phyloP scores from a whole-genome alignment of 106 monocot genomes.

The Alisma plantagoaquatica region DNA sequence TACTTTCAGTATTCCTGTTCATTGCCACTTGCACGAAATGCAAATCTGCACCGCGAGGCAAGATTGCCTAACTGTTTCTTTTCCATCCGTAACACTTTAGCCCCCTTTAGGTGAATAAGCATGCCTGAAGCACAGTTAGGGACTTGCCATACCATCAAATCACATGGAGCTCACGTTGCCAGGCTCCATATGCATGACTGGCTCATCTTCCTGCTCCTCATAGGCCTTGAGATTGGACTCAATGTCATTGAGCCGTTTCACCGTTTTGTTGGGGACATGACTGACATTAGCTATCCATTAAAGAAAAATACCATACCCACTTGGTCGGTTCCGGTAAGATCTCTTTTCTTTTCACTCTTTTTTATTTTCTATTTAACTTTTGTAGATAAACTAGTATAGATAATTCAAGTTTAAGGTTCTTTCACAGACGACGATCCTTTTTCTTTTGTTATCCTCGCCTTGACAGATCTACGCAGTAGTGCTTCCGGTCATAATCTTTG shows the following conservation, averaged over 20 bases:
- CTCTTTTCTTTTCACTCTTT: too few relatives aligned
- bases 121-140: conserved; percentile 67
- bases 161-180: conserved; percentile 57
- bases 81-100: too few relatives aligned
- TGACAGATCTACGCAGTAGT: conserved; percentile 49
- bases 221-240: conserved; percentile 35
- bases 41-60: too few relatives aligned
- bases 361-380: too few relatives aligned
- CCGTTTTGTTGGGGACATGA: conserved; percentile 85
- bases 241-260: conserved; percentile 85
- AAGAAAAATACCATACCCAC: conserved; percentile 72
- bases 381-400: too few relatives aligned
- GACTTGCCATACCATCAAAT: conserved; percentile 56
- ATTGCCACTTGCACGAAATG: too few relatives aligned
- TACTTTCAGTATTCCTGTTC: too few relatives aligned
- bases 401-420: too few relatives aligned
- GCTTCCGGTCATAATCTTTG: conserved; percentile 44
- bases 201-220: conserved; percentile 63
- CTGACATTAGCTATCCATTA: conserved; percentile 62
- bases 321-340: conserved; percentile 83
- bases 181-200: conserved; percentile 87
- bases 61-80: too few relatives aligned
- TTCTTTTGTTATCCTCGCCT: too few relatives aligned
- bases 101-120: too few relatives aligned
- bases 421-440: too few relatives aligned